Base-by-base conservation (phyloP, 2,329 filamentous ascomycete genomes). In the Eurotiales sp. region DNA sequence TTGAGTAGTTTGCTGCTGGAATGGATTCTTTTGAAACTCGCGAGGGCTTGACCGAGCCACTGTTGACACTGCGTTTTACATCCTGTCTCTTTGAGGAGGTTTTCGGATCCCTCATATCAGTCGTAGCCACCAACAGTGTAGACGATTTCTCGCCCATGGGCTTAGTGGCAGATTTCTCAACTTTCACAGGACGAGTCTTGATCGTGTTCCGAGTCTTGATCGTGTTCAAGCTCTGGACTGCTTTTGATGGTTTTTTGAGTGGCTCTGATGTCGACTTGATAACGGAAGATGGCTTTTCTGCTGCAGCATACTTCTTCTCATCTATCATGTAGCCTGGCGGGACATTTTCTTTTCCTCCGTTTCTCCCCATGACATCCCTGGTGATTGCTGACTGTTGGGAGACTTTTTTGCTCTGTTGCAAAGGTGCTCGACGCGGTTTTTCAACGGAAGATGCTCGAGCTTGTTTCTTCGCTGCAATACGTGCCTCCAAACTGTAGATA, bases 271-370 rank as follows among this genome's bases (percentile, higher is more conserved):
- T n/a, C n/a, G n/a, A n/a, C 12, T 50, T 50, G 27, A 46, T 40
- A 32, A 54, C 29, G 40, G 52, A 47, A 32, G 51, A 44, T 50
- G 32, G 53, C 49, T 25, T 36, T 37, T 56, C 55, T 23, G 36
- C 44, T 21, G 36, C 40, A 27, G 61, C 62, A 1, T 50, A 54
- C 27, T 64, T 61, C 42, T 57, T 43, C 10, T 55, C 50, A 30
- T 50, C 32, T 12, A 58, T 19, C 11, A 60, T 25, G 27, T 56
- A 47, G 3, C 75, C 75, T 1, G 81, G 82, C 12, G 81, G 81
- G 4, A 83, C 60, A 55, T 85, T 86, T 62, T 85, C 82, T 58
- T 86, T 86, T 5, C 82, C 82, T 4, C 74, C 75, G 29, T 79
- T 78, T 44, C 73, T 73, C 21, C 80, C 81, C 53, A 70, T 59